Evolutionary conservation across 148 eudicot species (phyloP), one percentile per base, ranked within the genome.

Genomic region (Pharnaceum exiguum): DNA sequence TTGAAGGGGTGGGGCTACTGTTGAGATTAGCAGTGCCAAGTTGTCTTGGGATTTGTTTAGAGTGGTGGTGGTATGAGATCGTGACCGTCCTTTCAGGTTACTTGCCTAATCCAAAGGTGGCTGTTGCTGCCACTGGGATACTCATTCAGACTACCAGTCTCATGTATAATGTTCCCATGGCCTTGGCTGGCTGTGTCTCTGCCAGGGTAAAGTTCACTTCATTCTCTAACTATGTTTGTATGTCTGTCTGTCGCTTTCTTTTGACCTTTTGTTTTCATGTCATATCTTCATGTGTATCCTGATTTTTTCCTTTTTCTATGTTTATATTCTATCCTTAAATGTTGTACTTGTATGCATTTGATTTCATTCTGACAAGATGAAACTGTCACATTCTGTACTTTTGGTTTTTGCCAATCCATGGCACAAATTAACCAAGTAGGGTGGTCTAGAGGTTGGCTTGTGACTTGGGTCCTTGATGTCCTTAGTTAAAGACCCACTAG

Each of bases 41-140:
- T 44, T 94, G 99, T 42, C 27, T 82, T 0, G 89, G 87, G 71
- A 84, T 89, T 2, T 94, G 99, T 46, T 53, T 94, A 37, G 99
- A 94, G 62, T 94, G 99, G 99, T 93, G 99, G 99, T 94, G 99
- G 96, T 94, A 94, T 45, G 99, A 89, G 73, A 89, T 94, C 17
- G 85, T 94, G 65, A 89, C 87, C 0, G 86, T 94, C 10, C 60
- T 89, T 43, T 81, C 96, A 0, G 99, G 99, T 7, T 89, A 86
- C 35, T 68, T 94, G 75, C 76, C 72, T 0, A 55, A 80, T 57
- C 95, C 99, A 0, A 78, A 69, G 65, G 71, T 75, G 4, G 78
- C 82, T 10, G 96, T 94, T 57, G 99, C 89, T 0, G 96, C 95
- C 10, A 93, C 95, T 7, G 99, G 96, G 60, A 60, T 93, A 1